A percentile compares a stretch with the other conserved stretches of the same genome.
Evolutionary conservation across 1,284 basidiomycete species (phyloP).

Genomic region (Ceratobasidium sp.): DNA sequence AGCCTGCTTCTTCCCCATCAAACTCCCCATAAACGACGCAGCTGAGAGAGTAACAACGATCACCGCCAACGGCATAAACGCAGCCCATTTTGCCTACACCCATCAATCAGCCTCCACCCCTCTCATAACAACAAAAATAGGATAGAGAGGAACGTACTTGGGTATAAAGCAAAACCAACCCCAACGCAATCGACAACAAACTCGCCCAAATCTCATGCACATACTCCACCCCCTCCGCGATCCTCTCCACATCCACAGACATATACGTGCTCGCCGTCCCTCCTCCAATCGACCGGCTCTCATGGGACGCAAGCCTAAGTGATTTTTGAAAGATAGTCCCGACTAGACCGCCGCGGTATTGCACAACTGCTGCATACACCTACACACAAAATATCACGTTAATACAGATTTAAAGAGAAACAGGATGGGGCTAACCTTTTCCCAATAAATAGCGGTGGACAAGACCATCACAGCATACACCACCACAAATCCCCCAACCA

Average conservation of each 20-base stretch:
- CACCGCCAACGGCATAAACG: constrained; percentile 25
- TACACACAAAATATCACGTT: constrained; percentile 23
- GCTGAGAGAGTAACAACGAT: constrained; percentile 14
- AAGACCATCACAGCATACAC: constrained; percentile 47
- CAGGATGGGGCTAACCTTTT: constrained; percentile 46
- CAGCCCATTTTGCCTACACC: constrained; percentile 39
- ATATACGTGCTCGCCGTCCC: constrained; percentile 44
- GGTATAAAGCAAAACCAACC: constrained; percentile 48
- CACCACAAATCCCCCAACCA: constrained; percentile 49
- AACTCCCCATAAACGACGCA: constrained; percentile 13
- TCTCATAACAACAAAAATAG: not conserved
- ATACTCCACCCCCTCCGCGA: constrained; percentile 48
- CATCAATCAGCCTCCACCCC: no score
- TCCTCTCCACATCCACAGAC: constrained; percentile 52
- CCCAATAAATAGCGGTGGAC: constrained; percentile 50
- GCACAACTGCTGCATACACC: constrained; percentile 5
- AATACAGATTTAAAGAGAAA: not conserved
- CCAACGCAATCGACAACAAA: constrained; percentile 47
- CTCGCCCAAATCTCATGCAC: constrained; percentile 50
- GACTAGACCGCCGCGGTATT: constrained; percentile 44
- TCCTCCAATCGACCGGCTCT: constrained; percentile 30
- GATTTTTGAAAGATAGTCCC: constrained; percentile 42
- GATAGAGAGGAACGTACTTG: not conserved
- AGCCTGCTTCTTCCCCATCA: constrained; percentile 45
- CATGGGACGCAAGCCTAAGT: constrained; percentile 27